Percentiles rank a stretch among this genome's conserved stretches.
These are phyloP conservation scores for Clonostachys rosea DNA, from an alignment of 2,329 filamentous ascomycete genomes.

Conservation along the genomic window DNA sequence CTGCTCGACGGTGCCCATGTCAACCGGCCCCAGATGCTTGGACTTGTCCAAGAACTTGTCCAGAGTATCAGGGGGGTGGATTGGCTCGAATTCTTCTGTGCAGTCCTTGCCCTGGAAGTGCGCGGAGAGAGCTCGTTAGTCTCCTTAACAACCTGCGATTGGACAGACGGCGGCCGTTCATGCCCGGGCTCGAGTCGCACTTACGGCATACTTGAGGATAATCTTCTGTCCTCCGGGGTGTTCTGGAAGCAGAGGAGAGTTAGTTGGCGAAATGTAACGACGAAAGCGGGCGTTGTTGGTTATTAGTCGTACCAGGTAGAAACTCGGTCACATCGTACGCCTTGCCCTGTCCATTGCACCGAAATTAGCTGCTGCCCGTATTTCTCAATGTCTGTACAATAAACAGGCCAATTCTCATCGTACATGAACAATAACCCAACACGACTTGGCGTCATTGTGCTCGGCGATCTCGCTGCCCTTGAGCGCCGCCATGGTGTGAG, in stretches of 20 bases:
- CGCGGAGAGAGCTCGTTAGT: neutral
- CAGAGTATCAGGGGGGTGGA: conserved; percentile 82
- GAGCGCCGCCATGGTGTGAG: conserved; percentile 24
- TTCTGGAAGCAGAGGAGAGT: conserved; percentile 38
- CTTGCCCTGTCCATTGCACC: conserved; percentile 48
- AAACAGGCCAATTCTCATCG: conserved; percentile 6
- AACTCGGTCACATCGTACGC: conserved; percentile 90
- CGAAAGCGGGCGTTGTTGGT: too few species aligned
- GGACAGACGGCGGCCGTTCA: neutral
- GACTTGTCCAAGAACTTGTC: conserved; percentile 77
- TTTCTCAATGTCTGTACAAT: too few species aligned
- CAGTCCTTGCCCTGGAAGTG: conserved; percentile 72
- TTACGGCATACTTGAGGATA: conserved; percentile 86
- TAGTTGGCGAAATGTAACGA: too few species aligned
- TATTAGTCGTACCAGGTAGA: conserved; percentile 54
- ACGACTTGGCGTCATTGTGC: conserved; percentile 78
- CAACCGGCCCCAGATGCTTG: conserved; percentile 85
- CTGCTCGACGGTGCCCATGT: conserved; percentile 78
- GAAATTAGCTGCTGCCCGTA: neutral
- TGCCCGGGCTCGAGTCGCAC: conserved; percentile 8
- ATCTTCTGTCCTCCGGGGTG: conserved; percentile 88
- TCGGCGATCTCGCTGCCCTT: conserved; percentile 52
- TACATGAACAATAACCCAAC: conserved; percentile 87
- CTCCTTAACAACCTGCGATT: neutral
- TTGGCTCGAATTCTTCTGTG: conserved; percentile 86